phyloP scores from a whole-genome alignment of 345 rosid species.

The Punica granatum region DNA sequence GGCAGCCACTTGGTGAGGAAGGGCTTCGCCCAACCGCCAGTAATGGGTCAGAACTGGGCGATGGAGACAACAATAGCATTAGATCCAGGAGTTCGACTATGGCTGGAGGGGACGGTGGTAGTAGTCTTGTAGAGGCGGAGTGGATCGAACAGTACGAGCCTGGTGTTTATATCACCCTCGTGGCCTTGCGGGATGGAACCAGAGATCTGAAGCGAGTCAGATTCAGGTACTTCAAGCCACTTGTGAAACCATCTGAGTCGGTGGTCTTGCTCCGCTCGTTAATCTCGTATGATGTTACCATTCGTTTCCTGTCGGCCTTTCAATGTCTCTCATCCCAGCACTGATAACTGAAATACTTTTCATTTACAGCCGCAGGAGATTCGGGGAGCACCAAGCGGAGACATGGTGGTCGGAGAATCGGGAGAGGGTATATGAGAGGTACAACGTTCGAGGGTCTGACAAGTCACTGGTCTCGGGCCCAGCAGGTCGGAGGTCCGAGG shows the following conservation, averaged over 20 bases:
- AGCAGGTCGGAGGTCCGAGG: constrained; percentile 46
- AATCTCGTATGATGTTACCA: too few species aligned
- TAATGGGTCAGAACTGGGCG: constrained; percentile 41
- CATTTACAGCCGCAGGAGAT: constrained; percentile 73
- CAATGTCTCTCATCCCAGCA: too few species aligned
- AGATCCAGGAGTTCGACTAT: constrained; percentile 44
- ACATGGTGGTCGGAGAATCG: constrained; percentile 99
- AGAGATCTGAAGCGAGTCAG: constrained; percentile 98
- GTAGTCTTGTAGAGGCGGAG: constrained; percentile 66
- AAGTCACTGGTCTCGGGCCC: constrained; percentile 52
- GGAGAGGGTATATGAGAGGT: constrained; percentile 73
- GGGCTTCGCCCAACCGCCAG: constrained; percentile 26
- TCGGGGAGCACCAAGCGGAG: constrained; percentile 92
- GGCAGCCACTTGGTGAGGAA: constrained; percentile 37
- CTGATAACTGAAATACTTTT: background rate
- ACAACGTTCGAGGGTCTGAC: constrained; percentile 74
- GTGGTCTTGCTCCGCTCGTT: too few species aligned
- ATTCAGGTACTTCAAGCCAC: constrained; percentile 55
- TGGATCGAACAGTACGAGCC: constrained; percentile 96
- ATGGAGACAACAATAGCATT: constrained; percentile 38
- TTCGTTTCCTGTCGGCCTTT: too few species aligned
- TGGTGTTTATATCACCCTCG: constrained; percentile 85
- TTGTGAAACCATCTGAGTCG: too few species aligned
- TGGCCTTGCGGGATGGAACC: constrained; percentile 84
- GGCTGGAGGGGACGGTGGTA: constrained; percentile 19